phyloP scores from a whole-genome alignment of 306 rosid genomes.

The Hippophae tibetana region DNA sequence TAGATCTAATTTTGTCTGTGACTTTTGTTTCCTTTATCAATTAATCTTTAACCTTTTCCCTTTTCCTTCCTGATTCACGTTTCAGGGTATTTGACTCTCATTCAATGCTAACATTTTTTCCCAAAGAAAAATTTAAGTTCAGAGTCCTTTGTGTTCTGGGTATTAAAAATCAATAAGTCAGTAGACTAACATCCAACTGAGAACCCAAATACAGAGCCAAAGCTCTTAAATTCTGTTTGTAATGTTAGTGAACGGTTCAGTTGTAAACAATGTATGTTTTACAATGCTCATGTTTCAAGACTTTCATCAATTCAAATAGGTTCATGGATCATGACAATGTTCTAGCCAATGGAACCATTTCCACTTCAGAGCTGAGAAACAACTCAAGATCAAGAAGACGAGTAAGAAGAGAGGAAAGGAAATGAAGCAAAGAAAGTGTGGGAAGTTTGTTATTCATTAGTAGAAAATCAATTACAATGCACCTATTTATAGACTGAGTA shows the following conservation, averaged over 20 bases:
- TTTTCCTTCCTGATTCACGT: slow-evolving; percentile 10
- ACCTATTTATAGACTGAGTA: too few relatives aligned
- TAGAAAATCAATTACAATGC: too few relatives aligned
- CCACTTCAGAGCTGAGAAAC: not conserved
- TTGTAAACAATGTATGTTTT: slow-evolving; percentile 7
- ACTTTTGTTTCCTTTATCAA: slow-evolving; percentile 11
- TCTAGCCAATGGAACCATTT: slow-evolving; percentile 9
- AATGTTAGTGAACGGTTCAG: slow-evolving; percentile 1
- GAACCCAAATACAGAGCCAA: slow-evolving; percentile 12
- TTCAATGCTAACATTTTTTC: slow-evolving; percentile 27
- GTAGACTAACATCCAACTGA: slow-evolving; percentile 17
- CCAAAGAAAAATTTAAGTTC: slow-evolving; percentile 22
- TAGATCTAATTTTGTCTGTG: slow-evolving; percentile 22
- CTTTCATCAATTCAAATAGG: slow-evolving; percentile 14
- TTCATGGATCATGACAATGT: slow-evolving; percentile 9
- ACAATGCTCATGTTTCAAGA: not conserved
- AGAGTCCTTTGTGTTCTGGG: slow-evolving; percentile 22
- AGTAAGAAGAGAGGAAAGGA: too few relatives aligned
- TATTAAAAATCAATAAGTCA: slow-evolving; percentile 14
- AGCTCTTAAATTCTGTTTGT: slow-evolving; percentile 10
- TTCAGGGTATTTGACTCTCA: slow-evolving; percentile 20
- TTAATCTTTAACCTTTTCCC: not conserved
- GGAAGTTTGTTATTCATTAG: too few relatives aligned
- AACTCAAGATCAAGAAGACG: too few relatives aligned
- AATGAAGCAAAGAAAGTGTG: too few relatives aligned